Evolutionary conservation across 768 basidiomycete genomes (phyloP), one percentile per base, ranked within the genome.

Genomic region (Chiua virens): DNA sequence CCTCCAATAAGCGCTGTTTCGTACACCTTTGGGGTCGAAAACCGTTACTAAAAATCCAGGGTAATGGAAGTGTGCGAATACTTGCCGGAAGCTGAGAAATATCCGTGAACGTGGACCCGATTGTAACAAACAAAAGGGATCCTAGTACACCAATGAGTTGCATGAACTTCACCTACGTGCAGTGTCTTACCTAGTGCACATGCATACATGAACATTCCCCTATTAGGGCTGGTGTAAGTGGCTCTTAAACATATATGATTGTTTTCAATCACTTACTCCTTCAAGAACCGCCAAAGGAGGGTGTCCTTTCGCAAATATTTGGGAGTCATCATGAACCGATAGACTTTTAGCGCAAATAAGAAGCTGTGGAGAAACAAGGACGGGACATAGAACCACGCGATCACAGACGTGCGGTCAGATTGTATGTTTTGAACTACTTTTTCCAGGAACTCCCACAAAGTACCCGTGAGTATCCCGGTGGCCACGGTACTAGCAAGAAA

Each of bases 191-290:
- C 58, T 11, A 53, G 39, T 3, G 53, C 57, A 23, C 53, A 61
- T n/a, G 49, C 55, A 27, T 60, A 65, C 50, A 63, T 60, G 10
- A 51, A 13, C 53, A 62, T 63, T 36, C 63, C 63, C 38, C 63
- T 65, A 28, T 34, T 17, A 17, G 7, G 13, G 34, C 2, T 15
- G 17, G 8, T 34, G 15, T 34, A 17, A 34, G 15, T 7, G n/a
- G 6, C 15, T 17, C 34, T 23, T 32, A 9, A 18, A 18, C 15
- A 41, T 34, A 8, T 5, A 5, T 28, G 14, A 37, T 27, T n/a
- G 32, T 11, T 17, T 6, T 18, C n/a, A 15, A 28, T 8, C 8
- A 34, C 55, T 38, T 36, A 57, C 61, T 63, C 61, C 39, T 63
- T 63, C 5, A 62, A 15, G 23, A 63, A 45, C 0, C 52, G 49